phyloP scores from a whole-genome alignment of 2,329 filamentous ascomycete species.

The Cucurbitaria berberidis region DNA sequence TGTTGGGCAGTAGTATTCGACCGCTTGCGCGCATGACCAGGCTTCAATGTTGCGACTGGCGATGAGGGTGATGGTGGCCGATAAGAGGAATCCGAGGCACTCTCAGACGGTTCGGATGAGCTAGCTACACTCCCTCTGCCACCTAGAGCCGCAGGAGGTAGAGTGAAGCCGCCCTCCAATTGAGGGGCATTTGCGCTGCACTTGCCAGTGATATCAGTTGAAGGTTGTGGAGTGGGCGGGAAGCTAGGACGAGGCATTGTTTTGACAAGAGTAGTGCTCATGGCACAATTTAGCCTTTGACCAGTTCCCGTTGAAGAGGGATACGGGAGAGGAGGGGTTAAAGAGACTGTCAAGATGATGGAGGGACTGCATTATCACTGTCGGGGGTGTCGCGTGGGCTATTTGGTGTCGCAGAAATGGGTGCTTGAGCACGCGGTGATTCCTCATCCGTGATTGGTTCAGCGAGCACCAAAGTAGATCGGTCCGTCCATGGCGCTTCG shows the following conservation, averaged over 20 bases:
- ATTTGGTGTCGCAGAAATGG: slow-evolving; percentile 29
- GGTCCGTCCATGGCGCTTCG: slow-evolving; percentile 24
- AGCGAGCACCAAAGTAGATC: slow-evolving; percentile 2
- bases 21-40: slow-evolving; percentile 40
- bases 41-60: slow-evolving; percentile 39
- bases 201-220: slow-evolving; percentile 77
- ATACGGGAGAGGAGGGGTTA: slow-evolving; percentile 14
- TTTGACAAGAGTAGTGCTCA: slow-evolving; percentile 23
- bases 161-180: slow-evolving; percentile 72
- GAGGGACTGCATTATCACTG: slow-evolving; percentile 26
- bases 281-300: slow-evolving; percentile 15
- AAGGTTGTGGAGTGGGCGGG: slow-evolving; percentile 79
- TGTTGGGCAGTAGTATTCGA: slow-evolving; percentile 33
- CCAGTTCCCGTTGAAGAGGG: slow-evolving; percentile 8
- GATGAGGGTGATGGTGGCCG: slow-evolving; percentile 54
- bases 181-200: slow-evolving; percentile 66
- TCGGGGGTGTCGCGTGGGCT: slow-evolving; percentile 39
- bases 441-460: slow-evolving; percentile 29
- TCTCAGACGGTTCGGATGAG: slow-evolving; percentile 55
- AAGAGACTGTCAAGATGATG: slow-evolving; percentile 10
- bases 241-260: slow-evolving; percentile 70
- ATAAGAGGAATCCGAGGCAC: slow-evolving; percentile 60
- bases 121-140: slow-evolving; percentile 52
- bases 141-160: slow-evolving; percentile 76
- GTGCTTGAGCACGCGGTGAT: slow-evolving; percentile 24